phyloP scores from a whole-genome alignment of 208 protist genomes.

The Porcisia deanei region DNA sequence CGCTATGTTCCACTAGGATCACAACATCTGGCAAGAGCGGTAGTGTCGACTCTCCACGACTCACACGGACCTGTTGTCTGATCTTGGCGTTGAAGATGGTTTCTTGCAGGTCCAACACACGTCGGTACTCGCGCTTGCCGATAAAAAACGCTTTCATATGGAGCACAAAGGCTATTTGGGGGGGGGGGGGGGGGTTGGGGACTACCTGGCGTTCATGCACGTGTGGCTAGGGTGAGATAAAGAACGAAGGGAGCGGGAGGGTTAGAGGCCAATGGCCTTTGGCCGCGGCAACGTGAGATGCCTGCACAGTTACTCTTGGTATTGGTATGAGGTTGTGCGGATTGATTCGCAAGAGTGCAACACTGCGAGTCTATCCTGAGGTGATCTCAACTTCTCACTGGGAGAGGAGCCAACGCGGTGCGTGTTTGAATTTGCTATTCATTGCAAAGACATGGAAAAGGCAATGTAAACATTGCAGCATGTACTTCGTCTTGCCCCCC shows the following conservation, averaged over 20 bases:
- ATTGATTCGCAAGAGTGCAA: not conserved
- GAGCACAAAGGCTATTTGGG: not conserved
- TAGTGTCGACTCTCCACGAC: conserved; percentile 35
- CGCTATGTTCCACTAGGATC: conserved; percentile 77
- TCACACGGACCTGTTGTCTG: conserved; percentile 41
- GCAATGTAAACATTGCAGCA: not conserved
- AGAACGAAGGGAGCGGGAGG: not conserved
- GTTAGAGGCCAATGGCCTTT: not conserved
- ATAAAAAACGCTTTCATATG: conserved; percentile 73
- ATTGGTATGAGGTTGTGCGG: not conserved
- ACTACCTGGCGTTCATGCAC: not conserved
- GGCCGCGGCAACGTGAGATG: not conserved
- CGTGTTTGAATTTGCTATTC: not conserved
- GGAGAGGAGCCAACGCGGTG: not conserved
- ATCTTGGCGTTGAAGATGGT: conserved; percentile 71
- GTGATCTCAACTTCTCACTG: not conserved
- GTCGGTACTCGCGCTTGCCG: conserved; percentile 52
- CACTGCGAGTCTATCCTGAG: not conserved
- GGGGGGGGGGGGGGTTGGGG: too few species aligned
- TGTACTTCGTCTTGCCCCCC: not conserved
- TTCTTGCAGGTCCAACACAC: conserved; percentile 74
- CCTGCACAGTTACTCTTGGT: not conserved
- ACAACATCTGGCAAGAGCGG: conserved; percentile 51
- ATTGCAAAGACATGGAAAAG: not conserved
- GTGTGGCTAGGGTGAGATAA: not conserved